Evolutionary conservation across 225 moss, liverwort and hornwort genomes (phyloP), one percentile per base, ranked within the genome.

Genomic region (Asterella californica): DNA sequence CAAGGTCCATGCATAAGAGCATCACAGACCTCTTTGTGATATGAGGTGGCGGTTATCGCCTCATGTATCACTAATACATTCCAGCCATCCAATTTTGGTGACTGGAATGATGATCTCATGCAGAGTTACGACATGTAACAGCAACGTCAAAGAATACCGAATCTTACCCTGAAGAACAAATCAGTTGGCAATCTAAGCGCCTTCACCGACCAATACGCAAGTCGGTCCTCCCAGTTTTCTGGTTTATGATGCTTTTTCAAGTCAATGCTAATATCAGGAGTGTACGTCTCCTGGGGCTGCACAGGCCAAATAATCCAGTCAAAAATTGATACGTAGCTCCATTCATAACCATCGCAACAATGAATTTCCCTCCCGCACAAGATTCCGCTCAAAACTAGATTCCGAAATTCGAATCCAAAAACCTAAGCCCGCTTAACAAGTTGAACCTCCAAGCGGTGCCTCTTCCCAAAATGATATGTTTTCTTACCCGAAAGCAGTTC

Each of bases 271-370:
- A 81, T 62, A 64, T 97, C 63, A n/a, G 97, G 54, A 25, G 81
- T 49, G 72, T 97, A 97, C 1, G 97, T 79, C 81, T 97, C 88
- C 27, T 75, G 55, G 21, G 94, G 97, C 94, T 97, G 97, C 86
- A 53, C 52, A 33, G 10, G 32, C 24, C 24, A 22, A 3, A 61
- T 19, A 74, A 74, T 10, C 2, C 9, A 70, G 69, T 70, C 10
- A 36, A 22, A 29, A 53, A 50, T 10, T 19, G 21, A 15, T 6
- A 52, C 17, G 61, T 61, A 10, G 5, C 52, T 6, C 12, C 12
- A 17, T 6, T 52, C 14, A 52, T 6, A 52, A 3, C 52, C 52
- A 52, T 11, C 17, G 52, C 52, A 52, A 52, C 52, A 17, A 52
- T 14, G 52, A 6, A 14, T 1, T 1, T 52, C 10, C 12, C 1